These are phyloP conservation scores for Aeschynomene evenia DNA, from an alignment of 306 rosid species.

Conservation along the genomic window DNA sequence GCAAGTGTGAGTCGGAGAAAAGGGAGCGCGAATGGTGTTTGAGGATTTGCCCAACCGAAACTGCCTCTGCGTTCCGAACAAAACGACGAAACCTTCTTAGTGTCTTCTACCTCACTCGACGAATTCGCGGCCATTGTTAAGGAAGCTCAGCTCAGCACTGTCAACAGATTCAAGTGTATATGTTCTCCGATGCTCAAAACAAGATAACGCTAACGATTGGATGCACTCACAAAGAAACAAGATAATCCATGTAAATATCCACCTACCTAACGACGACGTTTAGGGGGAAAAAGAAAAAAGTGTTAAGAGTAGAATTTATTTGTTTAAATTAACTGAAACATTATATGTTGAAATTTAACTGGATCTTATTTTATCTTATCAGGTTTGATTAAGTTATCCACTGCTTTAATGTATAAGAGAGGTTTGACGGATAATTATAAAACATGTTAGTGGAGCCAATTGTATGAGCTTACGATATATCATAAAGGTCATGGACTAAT, in stretches of 20 bases:
- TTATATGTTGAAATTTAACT: too few species aligned
- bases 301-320: too few species aligned
- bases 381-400: too few species aligned
- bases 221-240: neutral
- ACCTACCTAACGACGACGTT: neutral
- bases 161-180: neutral
- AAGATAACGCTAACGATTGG: constrained; percentile 39
- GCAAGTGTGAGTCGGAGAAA: constrained; percentile 42
- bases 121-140: constrained; percentile 54
- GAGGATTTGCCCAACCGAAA: constrained; percentile 45
- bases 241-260: neutral
- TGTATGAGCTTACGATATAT: too few species aligned
- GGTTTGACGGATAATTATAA: too few species aligned
- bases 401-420: too few species aligned
- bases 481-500: too few species aligned
- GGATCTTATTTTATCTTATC: too few species aligned
- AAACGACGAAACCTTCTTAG: constrained; percentile 39
- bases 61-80: constrained; percentile 29
- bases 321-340: too few species aligned
- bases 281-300: too few species aligned
- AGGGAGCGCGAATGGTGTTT: constrained; percentile 52
- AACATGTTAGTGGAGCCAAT: too few species aligned
- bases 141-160: neutral
- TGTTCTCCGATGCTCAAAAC: neutral
- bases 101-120: constrained; percentile 28